Evolutionary conservation across 768 basidiomycete species (phyloP), one percentile per base, ranked within the genome.

Genomic region (Termitomyces sp.): DNA sequence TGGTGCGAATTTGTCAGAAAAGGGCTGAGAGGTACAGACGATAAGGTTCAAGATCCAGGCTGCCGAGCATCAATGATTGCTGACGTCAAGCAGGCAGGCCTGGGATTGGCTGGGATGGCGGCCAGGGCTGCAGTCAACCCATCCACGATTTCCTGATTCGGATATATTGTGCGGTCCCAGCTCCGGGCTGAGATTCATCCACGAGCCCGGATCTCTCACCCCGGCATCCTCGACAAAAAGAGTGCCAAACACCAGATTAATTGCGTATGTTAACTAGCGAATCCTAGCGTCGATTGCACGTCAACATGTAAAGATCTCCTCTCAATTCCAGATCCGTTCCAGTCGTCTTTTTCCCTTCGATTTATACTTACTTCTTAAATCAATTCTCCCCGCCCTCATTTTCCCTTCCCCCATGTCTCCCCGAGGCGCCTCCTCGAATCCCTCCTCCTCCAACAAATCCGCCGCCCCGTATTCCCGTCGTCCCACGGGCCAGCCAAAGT

Each of bases 401-500:
- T 47, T 64, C 62, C 44, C 60, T 53, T 35, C 58, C 64, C 59
- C 58, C 69, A 89, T 89, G 87, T 84, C 87, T 42, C 85, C 86
- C 45, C 73, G 83, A 68, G 73, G 68, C 58, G 57, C 68, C 61
- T 73, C 76, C 56, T 67, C 80, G 2, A 67, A 51, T 24, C 22
- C 76, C 9, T 64, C 75, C 40, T 70, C 76, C 26, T 67, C 71
- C 46, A 43, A 66, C 24, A 72, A 73, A 56, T 60, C 72, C 28
- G 69, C 73, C 38, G 64, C 77, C 32, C 77, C 75, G 33, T 79
- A 78, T 68, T 70, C 73, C 14, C 82, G 85, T 40, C 79, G 85
- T 22, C 70, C 81, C 8, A 64, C 79, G 4, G 78, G 77, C n/a
- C 82, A 86, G 57, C 83, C 88, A 56, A 91, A 91, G 69, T 89